These are phyloP conservation scores for Tulasnella sp. DNA, from an alignment of 768 basidiomycete genomes.

Conservation along the genomic window DNA sequence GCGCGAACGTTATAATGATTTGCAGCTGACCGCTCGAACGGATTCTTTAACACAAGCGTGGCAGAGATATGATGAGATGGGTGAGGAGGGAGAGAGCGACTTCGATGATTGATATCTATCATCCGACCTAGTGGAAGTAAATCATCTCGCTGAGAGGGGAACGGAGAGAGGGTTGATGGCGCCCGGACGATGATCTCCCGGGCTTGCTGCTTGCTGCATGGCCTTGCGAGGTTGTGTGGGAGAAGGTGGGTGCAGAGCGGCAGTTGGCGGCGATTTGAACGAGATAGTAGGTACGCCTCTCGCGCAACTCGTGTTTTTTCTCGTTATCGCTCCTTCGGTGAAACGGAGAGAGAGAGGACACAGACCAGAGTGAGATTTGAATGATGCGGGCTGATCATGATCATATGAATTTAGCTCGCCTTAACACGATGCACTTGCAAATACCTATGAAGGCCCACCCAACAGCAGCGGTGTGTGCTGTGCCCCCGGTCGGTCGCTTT, in stretches of 20 bases:
- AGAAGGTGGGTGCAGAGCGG: slow-evolving; percentile 19
- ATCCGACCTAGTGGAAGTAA: background rate
- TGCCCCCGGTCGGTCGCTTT: background rate
- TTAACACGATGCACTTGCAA: background rate
- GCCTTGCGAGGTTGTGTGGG: background rate
- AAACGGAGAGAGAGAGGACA: background rate
- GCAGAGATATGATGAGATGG: background rate
- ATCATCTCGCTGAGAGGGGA: background rate
- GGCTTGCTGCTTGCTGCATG: too few species aligned
- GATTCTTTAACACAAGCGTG: slow-evolving; percentile 13
- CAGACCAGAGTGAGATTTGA: too few species aligned
- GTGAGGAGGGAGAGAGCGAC: background rate
- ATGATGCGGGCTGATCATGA: background rate
- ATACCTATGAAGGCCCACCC: too few species aligned
- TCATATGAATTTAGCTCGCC: slow-evolving; percentile 2
- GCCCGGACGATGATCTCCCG: background rate
- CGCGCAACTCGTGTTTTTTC: background rate
- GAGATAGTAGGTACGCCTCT: background rate
- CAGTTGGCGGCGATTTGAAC: slow-evolving; percentile 10
- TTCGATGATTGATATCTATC: slow-evolving; percentile 12
- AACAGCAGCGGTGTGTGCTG: too few species aligned
- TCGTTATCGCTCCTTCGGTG: background rate
- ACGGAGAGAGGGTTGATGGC: background rate
- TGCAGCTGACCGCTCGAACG: background rate
- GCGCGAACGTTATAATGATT: background rate